Percentiles rank a stretch among this genome's conserved stretches.
Conservation (phyloP, 257 asterid species). For the Fraxinus anomala region DNA sequence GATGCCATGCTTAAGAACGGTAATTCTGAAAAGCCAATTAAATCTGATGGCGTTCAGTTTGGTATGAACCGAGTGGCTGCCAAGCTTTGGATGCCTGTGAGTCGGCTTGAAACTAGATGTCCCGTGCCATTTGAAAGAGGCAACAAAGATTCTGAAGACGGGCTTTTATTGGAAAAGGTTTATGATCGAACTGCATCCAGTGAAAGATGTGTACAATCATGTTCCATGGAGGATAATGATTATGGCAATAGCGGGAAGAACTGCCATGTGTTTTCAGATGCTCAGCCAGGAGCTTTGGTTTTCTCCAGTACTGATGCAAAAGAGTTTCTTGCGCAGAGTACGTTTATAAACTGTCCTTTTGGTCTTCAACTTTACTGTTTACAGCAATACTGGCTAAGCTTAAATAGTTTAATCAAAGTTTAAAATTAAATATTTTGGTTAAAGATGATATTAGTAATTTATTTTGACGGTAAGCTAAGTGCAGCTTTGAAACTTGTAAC, state of each 20-base stretch:
- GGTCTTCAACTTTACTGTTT: background rate
- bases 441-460: too few relatives aligned
- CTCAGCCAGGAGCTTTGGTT: conserved; percentile 35
- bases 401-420: background rate
- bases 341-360: conserved; percentile 25
- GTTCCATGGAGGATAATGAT: conserved; percentile 27
- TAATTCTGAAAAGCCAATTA: conserved; percentile 35
- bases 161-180: conserved; percentile 33
- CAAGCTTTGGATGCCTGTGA: conserved; percentile 62
- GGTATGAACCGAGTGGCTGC: conserved; percentile 38
- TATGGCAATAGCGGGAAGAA: conserved; percentile 29
- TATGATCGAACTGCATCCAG: conserved; percentile 32
- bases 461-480: too few relatives aligned
- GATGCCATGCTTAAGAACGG: conserved; percentile 33
- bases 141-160: conserved; percentile 37
- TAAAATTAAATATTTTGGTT: too few relatives aligned
- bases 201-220: conserved; percentile 44
- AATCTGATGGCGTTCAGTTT: conserved; percentile 41
- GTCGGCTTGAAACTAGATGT: conserved; percentile 43
- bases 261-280: conserved; percentile 28
- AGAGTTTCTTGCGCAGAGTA: conserved; percentile 76
- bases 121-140: conserved; percentile 32
- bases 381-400: background rate
- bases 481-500: too few relatives aligned
- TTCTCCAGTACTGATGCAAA: conserved; percentile 54